phyloP scores from a whole-genome alignment of 2,329 filamentous ascomycete species.

The Eurotiales sp. region DNA sequence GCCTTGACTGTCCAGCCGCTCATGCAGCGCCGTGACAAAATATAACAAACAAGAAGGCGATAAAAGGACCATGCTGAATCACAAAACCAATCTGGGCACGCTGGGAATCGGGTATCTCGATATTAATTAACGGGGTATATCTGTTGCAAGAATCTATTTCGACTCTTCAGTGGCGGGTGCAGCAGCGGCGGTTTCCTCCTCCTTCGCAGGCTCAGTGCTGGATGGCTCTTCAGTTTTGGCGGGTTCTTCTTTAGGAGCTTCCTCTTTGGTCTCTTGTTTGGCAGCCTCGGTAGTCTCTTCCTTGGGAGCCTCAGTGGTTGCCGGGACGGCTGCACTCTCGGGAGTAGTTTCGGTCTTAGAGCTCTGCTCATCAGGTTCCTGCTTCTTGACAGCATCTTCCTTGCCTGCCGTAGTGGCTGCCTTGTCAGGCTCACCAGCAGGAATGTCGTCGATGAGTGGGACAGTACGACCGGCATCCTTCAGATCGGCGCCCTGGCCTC shows the following conservation, averaged over 20 bases:
- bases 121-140: conserved; percentile 12
- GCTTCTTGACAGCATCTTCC: conserved; percentile 14
- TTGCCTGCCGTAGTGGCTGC: conserved; percentile 5
- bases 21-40: not conserved
- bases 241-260: conserved; percentile 12
- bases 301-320: conserved; percentile 15
- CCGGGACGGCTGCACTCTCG: not conserved
- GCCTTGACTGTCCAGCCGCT: conserved; percentile 5
- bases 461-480: conserved; percentile 35
- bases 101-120: conserved; percentile 16
- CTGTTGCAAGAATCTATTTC: conserved; percentile 9
- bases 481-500: conserved; percentile 63
- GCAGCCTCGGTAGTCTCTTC: conserved; percentile 18
- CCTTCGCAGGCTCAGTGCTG: conserved; percentile 5
- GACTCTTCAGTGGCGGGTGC: conserved; percentile 11
- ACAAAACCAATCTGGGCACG: conserved; percentile 12
- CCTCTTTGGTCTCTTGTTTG: conserved; percentile 10
- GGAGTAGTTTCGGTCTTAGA: no score
- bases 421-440: conserved; percentile 14
- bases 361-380: conserved; percentile 9
- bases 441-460: conserved; percentile 25
- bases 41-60: not conserved
- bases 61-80: not conserved
- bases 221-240: conserved; percentile 8
- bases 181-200: conserved; percentile 7